Base-by-base conservation (phyloP, 2,329 filamentous ascomycete species). In the Pestalotiopsis sp. region DNA sequence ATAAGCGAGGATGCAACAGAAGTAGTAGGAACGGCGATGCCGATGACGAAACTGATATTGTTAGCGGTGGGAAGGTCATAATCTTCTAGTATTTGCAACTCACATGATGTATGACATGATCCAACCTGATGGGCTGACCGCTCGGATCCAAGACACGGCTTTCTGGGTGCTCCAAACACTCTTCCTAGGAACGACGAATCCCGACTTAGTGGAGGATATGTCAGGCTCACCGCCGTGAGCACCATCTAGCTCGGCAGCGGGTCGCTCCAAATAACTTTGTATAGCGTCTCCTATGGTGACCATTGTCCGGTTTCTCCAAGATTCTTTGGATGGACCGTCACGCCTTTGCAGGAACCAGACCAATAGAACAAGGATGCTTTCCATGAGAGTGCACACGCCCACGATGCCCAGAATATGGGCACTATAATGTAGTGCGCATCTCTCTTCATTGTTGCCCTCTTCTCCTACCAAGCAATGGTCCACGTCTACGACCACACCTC, bases 241-340 rank as follows among this genome's bases (percentile, higher is more conserved):
- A 27, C 4, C 4, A 27, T 27, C 27, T 27, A 27, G 27, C 27
- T 27, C 27, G 4, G 27, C 11, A 61, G 58, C 27, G 23, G 58
- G 63, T 23, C 56, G 23, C 4, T 61, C 20, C 27, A 66, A 45
- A 25, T 38, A 66, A 66, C 58, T 25, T 27, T 45, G 27, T 5
- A 68, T 68, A 17, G 62, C 67, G 56, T 68, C 67, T 49, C 67
- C 67, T 23, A 62, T 66, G 17, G 67, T 68, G 52, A 68, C 63
- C 38, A 68, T 64, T 12, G 38, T 45, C 25, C 20, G 20, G 7
- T 41, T n/a, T 4, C 17, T 11, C 9, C 20, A 31, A 7, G 7
- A 12, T 4, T 61, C 23, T 31, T 23, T 9, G 20, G 58, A 31
- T 27, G 20, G 59, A 41, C 25, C 17, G 41, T 68, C 13, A 23